These are phyloP conservation scores for Miamiensis avidus DNA, from an alignment of 169 alveolate genomes.

Conservation along the genomic window DNA sequence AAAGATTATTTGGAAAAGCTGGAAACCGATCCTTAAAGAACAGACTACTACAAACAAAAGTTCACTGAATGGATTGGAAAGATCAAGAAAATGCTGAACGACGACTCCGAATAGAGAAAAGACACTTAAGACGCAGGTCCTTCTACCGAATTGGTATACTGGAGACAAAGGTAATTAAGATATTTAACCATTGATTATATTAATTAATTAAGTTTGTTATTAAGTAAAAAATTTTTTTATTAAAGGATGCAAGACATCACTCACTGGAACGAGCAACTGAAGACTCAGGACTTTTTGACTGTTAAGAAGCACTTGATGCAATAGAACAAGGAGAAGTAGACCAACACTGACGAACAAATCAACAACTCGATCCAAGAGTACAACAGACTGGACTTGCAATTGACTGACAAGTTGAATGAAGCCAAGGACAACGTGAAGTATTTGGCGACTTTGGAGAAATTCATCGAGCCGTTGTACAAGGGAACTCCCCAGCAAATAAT, in stretches of 20 bases:
- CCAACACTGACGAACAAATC: conserved; percentile 28
- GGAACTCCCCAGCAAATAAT: conserved; percentile 94
- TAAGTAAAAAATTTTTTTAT: too few relatives aligned
- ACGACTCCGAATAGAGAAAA: conserved; percentile 40
- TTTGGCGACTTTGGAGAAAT: conserved; percentile 93
- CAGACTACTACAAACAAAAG: conserved; percentile 28
- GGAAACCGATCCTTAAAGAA: conserved; percentile 26
- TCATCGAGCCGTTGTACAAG: conserved; percentile 94
- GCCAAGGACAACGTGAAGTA: conserved; percentile 97
- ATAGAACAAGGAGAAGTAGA: conserved; percentile 18
- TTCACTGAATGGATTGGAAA: conserved; percentile 30
- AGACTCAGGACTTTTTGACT: conserved; percentile 83
- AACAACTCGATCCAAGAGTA: conserved; percentile 71
- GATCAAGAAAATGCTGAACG: conserved; percentile 22
- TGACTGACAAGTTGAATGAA: conserved; percentile 95
- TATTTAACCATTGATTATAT: too few relatives aligned
- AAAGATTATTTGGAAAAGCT: conserved; percentile 28
- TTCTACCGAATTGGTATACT: conserved; percentile 87
- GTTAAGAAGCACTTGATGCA: conserved; percentile 50
- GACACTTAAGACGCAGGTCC: conserved; percentile 66
- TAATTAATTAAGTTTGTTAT: too few relatives aligned
- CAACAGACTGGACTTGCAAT: conserved; percentile 92
- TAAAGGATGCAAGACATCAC: conserved; percentile 88
- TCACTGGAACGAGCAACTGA: conserved; percentile 87
- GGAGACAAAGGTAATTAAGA: conserved; percentile 75